phyloP scores from a whole-genome alignment of 805 yeast species.

The Candida argentea region DNA sequence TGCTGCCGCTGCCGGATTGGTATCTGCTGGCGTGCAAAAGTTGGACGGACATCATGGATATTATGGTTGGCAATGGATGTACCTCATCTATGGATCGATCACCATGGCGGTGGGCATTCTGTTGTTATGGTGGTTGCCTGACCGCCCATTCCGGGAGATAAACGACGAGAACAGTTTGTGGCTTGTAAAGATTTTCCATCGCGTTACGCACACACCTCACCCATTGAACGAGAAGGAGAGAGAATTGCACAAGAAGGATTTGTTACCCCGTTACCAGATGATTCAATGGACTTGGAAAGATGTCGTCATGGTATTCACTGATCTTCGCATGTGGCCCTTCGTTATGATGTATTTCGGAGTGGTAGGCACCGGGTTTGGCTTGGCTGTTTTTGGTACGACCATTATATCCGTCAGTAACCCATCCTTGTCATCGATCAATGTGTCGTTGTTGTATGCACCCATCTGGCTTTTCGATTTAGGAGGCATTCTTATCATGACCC shows the following conservation, averaged over 20 bases:
- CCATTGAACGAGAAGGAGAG: conserved; percentile 50
- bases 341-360: conserved; percentile 87
- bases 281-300: conserved; percentile 52
- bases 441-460: conserved; percentile 76
- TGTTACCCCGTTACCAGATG: conserved; percentile 40
- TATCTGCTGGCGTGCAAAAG: conserved; percentile 79
- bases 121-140: conserved; percentile 80
- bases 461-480: conserved; percentile 82
- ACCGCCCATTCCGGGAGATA: conserved; percentile 40
- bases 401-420: conserved; percentile 61
- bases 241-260: conserved; percentile 48
- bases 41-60: conserved; percentile 64
- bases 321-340: conserved; percentile 68
- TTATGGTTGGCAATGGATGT: conserved; percentile 85
- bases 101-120: conserved; percentile 55
- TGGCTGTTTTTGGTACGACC: conserved; percentile 78
- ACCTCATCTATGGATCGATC: conserved; percentile 62
- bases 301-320: conserved; percentile 43
- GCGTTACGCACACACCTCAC: conserved; percentile 20
- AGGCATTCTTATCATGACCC: conserved; percentile 66
- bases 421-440: conserved; percentile 48
- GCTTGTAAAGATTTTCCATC: conserved; percentile 12
- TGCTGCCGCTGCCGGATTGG: conserved; percentile 82
- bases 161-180: conserved; percentile 6
- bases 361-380: conserved; percentile 83